Evolutionary conservation across 306 rosid genomes (phyloP), one percentile per base, ranked within the genome.

Genomic region (Cucumis hystrix): DNA sequence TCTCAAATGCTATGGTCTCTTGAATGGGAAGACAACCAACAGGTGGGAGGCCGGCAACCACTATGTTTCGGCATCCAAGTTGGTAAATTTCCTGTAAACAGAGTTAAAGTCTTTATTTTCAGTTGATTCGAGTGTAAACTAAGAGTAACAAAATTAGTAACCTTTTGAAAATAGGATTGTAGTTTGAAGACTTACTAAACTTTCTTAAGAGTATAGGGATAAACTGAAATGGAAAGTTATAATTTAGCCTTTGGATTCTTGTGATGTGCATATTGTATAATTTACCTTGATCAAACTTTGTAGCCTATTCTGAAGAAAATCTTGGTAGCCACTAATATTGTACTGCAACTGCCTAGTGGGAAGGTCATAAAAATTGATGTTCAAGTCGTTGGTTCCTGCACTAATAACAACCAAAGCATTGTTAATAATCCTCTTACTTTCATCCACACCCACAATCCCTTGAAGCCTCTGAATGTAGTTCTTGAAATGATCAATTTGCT

Each of bases 351-450:
- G 83, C 79, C 93, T 87, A 23, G 73, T 73, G 79, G 91, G 88
- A 10, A 84, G 0, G 79, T 82, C 87, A 43, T 87, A 92, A 76
- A 79, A 86, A 33, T 86, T 88, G 62, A 90, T 25, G 65, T 39
- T 45, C 9, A 92, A 52, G 78, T 92, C 97, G 80, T 92, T 92
- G 72, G 81, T 70, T 51, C 93, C 93, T 43, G 87, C 87, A 86
- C 92, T 79, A 33, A 87, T 47, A 21, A 90, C n/a, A 75, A 87
- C 87, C 41, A 88, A 18, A 72, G 92, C 82, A 55, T 74, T 15
- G 25, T 39, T 67, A 49, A 88, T 69, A 47, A 79, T 80, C 79
- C 62, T 68, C 45, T 54, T 57, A 59, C 89, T 87, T 52, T 77
- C 78, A 23, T 61, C 78, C 68, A 80, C 51, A 45, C 51, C 51